phyloP scores from a whole-genome alignment of 2,329 filamentous ascomycete species.

The Coniella vitis region DNA sequence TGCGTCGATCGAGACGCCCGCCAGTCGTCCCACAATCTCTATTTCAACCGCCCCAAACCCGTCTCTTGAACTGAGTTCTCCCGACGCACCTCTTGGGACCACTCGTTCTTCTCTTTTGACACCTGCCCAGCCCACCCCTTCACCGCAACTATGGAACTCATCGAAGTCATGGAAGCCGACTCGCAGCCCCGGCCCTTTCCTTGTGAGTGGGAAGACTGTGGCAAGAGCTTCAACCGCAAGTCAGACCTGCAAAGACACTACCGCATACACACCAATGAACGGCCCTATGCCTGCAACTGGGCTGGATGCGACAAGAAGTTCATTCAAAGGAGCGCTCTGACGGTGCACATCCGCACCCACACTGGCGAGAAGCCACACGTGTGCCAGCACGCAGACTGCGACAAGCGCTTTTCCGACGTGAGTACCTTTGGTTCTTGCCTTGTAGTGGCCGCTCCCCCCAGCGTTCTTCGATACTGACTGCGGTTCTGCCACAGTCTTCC shows the following conservation, averaged over 20 bases:
- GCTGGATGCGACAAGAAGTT: constrained; percentile 62
- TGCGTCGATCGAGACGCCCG: too few species aligned
- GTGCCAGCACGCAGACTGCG: constrained; percentile 58
- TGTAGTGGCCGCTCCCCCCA: neutral
- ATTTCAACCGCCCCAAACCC: too few species aligned
- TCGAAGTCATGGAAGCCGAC: constrained; percentile 60
- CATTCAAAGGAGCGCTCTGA: constrained; percentile 63
- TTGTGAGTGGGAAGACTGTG: constrained; percentile 57
- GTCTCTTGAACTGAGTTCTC: too few species aligned
- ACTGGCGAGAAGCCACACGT: constrained; percentile 67
- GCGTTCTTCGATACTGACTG: neutral
- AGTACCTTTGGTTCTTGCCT: constrained; percentile 23
- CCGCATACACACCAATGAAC: constrained; percentile 65
- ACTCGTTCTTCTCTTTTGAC: too few species aligned
- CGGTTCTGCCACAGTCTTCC: constrained; percentile 43
- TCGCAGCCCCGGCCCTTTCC: constrained; percentile 55
- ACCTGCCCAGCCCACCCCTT: neutral
- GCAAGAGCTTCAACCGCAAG: constrained; percentile 66
- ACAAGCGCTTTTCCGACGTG: constrained; percentile 65
- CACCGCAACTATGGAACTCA: constrained; percentile 44
- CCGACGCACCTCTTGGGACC: too few species aligned
- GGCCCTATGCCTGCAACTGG: constrained; percentile 56
- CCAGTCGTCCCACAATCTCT: too few species aligned
- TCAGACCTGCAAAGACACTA: constrained; percentile 65
- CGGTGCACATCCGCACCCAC: constrained; percentile 64